Evolutionary conservation across 2,329 filamentous ascomycete genomes (phyloP).

Genomic region (Pseudogymnoascus sp.): DNA sequence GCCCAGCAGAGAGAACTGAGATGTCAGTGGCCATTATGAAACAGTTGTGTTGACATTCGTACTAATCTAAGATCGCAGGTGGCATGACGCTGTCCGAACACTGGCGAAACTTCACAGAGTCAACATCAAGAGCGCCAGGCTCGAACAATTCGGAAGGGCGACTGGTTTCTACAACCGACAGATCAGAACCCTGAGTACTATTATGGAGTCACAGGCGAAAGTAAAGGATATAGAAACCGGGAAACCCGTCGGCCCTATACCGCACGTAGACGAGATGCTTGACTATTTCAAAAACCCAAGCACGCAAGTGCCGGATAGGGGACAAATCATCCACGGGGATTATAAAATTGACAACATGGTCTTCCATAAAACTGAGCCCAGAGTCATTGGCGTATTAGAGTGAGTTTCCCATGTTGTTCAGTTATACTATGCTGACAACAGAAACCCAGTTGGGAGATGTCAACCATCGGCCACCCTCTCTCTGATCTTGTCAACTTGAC

Average conservation of each 20-base stretch:
- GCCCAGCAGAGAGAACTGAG: slow-evolving; percentile 58
- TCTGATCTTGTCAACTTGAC: slow-evolving; percentile 82
- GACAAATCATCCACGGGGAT: slow-evolving; percentile 82
- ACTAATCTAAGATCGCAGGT: slow-evolving; percentile 39
- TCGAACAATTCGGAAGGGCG: slow-evolving; percentile 66
- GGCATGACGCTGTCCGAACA: slow-evolving; percentile 75
- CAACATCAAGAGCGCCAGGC: slow-evolving; percentile 55
- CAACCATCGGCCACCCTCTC: slow-evolving; percentile 90
- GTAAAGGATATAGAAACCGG: slow-evolving; percentile 71
- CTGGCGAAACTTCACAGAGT: slow-evolving; percentile 81
- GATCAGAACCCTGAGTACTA: slow-evolving; percentile 71
- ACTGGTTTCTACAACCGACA: slow-evolving; percentile 80
- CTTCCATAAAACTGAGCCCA: slow-evolving; percentile 81
- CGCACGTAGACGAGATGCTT: slow-evolving; percentile 74
- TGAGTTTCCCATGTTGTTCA: slow-evolving; percentile 35
- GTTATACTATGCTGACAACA: slow-evolving; percentile 1
- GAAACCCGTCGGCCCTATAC: slow-evolving; percentile 70
- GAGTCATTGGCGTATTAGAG: slow-evolving; percentile 89
- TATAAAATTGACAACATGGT: slow-evolving; percentile 92
- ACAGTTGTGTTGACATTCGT: neutral
- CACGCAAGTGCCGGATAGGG: slow-evolving; percentile 69
- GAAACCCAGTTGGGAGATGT: slow-evolving; percentile 78
- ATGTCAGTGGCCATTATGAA: slow-evolving; percentile 46
- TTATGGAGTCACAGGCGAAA: slow-evolving; percentile 70
- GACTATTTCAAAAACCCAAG: slow-evolving; percentile 64